A percentile compares a stretch with the other conserved stretches of the same genome.
Conservation (phyloP, 495 filamentous ascomycete genomes). For the Penicilliopsis zonata region DNA sequence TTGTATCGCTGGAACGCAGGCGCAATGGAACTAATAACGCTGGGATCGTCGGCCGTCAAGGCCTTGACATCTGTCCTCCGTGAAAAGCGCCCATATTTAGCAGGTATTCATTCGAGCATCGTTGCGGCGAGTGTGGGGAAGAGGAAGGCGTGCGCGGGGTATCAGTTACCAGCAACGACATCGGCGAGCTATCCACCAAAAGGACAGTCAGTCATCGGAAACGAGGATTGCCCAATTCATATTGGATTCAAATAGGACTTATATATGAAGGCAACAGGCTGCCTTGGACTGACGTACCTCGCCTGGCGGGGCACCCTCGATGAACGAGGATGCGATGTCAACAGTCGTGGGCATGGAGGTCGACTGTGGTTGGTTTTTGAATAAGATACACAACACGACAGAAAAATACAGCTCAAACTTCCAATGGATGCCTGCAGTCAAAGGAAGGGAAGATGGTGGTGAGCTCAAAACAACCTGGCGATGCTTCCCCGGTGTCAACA, state of each 20-base stretch:
- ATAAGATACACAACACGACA: no score
- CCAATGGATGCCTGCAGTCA: background rate
- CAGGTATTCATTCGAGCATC: constrained; percentile 2
- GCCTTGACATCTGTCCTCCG: constrained; percentile 68
- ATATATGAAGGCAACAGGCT: no score
- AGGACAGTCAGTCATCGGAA: no score
- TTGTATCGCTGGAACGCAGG: constrained; percentile 93
- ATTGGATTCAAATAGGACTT: no score
- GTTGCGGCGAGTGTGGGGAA: background rate
- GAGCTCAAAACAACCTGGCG: no score
- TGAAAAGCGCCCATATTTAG: constrained; percentile 6
- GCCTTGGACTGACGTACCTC: constrained; percentile 85
- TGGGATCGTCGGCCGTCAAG: constrained; percentile 59
- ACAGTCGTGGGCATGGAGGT: constrained; percentile 31
- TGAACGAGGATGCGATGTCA: constrained; percentile 70
- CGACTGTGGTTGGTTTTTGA: no score
- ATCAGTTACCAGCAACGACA: constrained; percentile 67
- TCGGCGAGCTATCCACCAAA: constrained; percentile 66
- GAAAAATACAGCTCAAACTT: no score
- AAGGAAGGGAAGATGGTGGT: background rate
- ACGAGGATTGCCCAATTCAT: no score
- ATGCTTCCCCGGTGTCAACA: constrained; percentile 12
- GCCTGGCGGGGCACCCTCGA: constrained; percentile 90
- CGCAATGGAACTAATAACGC: constrained; percentile 53
- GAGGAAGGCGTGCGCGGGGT: background rate